phyloP scores from a whole-genome alignment of 2,329 filamentous ascomycete genomes.

The Zymoseptoria ardabiliae region DNA sequence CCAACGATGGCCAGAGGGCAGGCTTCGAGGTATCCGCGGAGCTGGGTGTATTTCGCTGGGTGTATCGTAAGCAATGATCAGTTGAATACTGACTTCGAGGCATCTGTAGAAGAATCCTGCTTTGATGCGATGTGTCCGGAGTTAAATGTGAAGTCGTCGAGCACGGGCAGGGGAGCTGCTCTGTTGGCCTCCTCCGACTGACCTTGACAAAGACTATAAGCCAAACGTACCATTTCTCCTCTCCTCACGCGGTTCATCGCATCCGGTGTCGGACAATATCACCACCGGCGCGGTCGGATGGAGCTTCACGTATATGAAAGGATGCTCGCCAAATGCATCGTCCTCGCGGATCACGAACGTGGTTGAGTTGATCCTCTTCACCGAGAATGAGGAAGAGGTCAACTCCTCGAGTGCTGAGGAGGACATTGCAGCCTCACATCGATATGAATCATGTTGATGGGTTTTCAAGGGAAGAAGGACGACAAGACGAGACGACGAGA shows the following conservation, averaged over 20 bases:
- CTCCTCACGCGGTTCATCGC: constrained; percentile 31
- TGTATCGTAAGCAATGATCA: neutral
- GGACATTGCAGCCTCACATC: neutral
- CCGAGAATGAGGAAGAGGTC: constrained; percentile 27
- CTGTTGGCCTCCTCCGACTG: neutral
- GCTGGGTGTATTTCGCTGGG: constrained; percentile 22
- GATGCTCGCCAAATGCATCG: constrained; percentile 38
- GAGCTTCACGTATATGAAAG: constrained; percentile 42
- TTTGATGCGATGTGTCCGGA: neutral
- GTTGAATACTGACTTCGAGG: neutral
- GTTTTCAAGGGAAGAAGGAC: no score
- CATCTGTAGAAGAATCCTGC: neutral
- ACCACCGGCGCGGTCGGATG: constrained; percentile 28
- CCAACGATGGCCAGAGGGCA: constrained; percentile 32
- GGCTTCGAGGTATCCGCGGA: constrained; percentile 38
- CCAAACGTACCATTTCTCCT: constrained; percentile 16
- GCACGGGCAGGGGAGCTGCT: neutral
- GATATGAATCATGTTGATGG: no score
- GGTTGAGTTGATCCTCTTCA: constrained; percentile 33
- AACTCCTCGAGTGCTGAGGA: neutral
- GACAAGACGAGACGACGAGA: no score
- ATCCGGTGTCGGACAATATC: constrained; percentile 42
- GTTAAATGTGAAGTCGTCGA: neutral
- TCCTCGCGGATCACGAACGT: constrained; percentile 41
- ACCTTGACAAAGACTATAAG: neutral